phyloP scores from a whole-genome alignment of 352 stramenopile species.

The Globisporangium orthogonon region DNA sequence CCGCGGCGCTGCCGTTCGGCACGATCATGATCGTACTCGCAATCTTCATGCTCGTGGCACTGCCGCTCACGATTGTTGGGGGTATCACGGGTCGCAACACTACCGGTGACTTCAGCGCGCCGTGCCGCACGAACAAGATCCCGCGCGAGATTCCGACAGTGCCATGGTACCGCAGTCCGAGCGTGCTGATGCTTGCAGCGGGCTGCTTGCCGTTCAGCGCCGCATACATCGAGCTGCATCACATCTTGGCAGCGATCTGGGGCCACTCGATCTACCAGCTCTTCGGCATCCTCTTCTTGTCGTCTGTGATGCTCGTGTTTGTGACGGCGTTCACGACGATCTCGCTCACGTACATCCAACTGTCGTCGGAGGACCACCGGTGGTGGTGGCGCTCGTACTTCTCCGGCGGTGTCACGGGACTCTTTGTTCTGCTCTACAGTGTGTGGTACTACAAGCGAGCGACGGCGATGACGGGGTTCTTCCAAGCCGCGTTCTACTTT shows the following conservation, averaged over 20 bases:
- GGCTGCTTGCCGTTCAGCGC: constrained; percentile 96
- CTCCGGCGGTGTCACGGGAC: constrained; percentile 91
- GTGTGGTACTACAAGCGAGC: constrained; percentile 95
- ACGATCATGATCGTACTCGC: constrained; percentile 94
- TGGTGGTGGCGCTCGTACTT: constrained; percentile 98
- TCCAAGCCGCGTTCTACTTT: constrained; percentile 97
- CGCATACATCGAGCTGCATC: constrained; percentile 98
- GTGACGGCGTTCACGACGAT: constrained; percentile 97
- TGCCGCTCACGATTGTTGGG: constrained; percentile 93
- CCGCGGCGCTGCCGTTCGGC: constrained; percentile 92
- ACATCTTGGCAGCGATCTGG: constrained; percentile 98
- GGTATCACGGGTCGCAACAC: constrained; percentile 94
- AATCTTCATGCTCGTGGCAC: constrained; percentile 90
- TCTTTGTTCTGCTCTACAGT: constrained; percentile 96
- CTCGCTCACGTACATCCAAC: constrained; percentile 96
- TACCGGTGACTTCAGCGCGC: constrained; percentile 86
- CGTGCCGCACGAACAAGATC: constrained; percentile 95
- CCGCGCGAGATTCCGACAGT: constrained; percentile 90
- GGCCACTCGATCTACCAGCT: constrained; percentile 98
- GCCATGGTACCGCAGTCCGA: constrained; percentile 83
- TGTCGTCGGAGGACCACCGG: constrained; percentile 93
- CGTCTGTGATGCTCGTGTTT: constrained; percentile 94
- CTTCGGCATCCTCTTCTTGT: constrained; percentile 96
- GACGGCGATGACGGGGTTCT: constrained; percentile 93
- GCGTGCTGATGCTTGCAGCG: constrained; percentile 88